phyloP scores from a whole-genome alignment of 805 yeast species.

The Tetrapisispora phaffii region DNA sequence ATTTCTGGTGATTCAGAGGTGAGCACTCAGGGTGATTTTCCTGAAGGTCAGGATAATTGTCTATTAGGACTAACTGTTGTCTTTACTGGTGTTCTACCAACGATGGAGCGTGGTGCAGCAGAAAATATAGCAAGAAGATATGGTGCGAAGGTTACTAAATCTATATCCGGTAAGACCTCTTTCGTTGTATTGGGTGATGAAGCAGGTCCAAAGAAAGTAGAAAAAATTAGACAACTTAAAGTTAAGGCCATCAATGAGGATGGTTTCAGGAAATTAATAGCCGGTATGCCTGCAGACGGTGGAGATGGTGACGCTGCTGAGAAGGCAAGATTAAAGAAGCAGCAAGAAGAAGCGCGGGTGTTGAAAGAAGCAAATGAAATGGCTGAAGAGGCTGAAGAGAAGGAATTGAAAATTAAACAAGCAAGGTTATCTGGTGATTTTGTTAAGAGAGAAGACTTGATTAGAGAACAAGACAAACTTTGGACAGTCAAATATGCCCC shows the following conservation, averaged over 20 bases:
- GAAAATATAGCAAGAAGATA: constrained; percentile 71
- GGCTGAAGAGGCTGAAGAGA: constrained; percentile 37
- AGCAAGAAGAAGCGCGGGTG: constrained; percentile 53
- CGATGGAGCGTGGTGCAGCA: constrained; percentile 63
- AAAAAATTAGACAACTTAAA: constrained; percentile 59
- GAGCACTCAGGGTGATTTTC: constrained; percentile 37
- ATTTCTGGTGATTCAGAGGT: constrained; percentile 15
- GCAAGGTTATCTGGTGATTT: constrained; percentile 21
- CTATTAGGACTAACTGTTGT: constrained; percentile 82
- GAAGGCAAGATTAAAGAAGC: constrained; percentile 58
- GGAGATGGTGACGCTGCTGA: constrained; percentile 76
- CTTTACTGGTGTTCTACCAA: constrained; percentile 83
- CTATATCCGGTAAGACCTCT: constrained; percentile 77
- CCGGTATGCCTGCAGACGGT: constrained; percentile 83
- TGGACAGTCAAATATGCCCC: constrained; percentile 98
- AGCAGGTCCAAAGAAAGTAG: constrained; percentile 93
- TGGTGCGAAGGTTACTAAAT: constrained; percentile 84
- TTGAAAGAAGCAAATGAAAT: constrained; percentile 41
- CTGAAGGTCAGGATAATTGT: constrained; percentile 80
- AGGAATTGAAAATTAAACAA: constrained; percentile 18
- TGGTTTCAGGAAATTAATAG: constrained; percentile 68
- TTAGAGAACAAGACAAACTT: constrained; percentile 44
- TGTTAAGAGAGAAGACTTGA: constrained; percentile 11
- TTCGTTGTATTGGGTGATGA: constrained; percentile 88
- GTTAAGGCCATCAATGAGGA: constrained; percentile 80